Base-by-base conservation (phyloP, 352 stramenopile genomes). In the Pythium apleroticum region DNA sequence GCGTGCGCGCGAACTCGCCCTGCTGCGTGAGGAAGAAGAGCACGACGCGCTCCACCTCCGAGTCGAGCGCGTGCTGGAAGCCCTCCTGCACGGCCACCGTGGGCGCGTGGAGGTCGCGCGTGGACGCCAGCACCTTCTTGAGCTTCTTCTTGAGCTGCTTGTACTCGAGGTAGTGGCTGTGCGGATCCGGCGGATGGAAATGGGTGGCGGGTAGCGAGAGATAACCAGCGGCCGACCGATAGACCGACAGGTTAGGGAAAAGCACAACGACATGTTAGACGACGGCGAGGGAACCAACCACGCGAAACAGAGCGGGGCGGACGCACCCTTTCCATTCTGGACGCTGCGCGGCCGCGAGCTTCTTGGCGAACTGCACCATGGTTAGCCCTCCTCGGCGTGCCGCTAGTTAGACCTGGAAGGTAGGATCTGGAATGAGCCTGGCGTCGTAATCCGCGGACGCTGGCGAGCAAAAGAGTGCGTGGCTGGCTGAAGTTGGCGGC, bases 111-210 rank as follows among this genome's bases (percentile, higher is more conserved):
- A 86, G 72, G 6, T 82, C 73, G 12, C 62, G 74, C 20, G 75
- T 68, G 19, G 82, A 81, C n/a, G 71, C 68, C 45, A 79, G 69
- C 60, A 93, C 78, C 28, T 84, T 78, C 52, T 93, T 91, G 45
- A 96, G 75, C 48, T 84, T 80, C 74, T 93, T 95, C 80, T 96
- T 96, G 17, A 96, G 76, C 56, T 95, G 83, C 67, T 95, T 95
- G 84, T 96, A 96, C 77, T 96, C 84, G 37, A 96, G 72, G 69
- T 96, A 96, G 67, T 96, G 88, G 2, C 86, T 93, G 46, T 52
- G 54, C 55, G 11, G 28, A 41, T 11, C 14, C 2, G 19, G 4
- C 15, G 46, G 24, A 33, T 33, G 30, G 17, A 56, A 17, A 57
- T 31, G 20, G 49, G 15, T 41, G 35, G 27, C 11, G 14, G 37